These are phyloP conservation scores for Moringa oleifera DNA, from an alignment of 345 rosid species.

Conservation along the genomic window DNA sequence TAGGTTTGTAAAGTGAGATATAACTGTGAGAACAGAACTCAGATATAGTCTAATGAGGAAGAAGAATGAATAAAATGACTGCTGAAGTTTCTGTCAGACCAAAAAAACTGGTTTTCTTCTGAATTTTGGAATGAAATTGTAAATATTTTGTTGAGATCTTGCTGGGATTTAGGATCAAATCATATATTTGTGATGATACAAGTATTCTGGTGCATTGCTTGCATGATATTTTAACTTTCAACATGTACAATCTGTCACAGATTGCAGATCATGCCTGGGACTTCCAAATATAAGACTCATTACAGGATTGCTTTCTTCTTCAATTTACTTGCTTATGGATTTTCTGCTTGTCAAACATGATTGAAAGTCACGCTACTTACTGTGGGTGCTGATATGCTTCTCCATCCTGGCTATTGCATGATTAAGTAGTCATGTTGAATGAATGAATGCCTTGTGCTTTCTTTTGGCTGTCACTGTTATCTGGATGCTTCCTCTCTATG, in stretches of 20 bases:
- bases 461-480: not conserved
- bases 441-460: not conserved
- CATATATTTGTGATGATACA: not conserved
- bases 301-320: not conserved
- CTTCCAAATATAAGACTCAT: not conserved
- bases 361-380: not conserved
- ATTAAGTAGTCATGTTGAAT: constrained; percentile 8
- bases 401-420: not conserved
- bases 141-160: no score
- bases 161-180: not conserved
- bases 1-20: no score
- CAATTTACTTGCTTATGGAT: not conserved
- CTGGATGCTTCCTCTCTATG: constrained; percentile 7
- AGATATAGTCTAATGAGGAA: no score
- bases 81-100: no score
- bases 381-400: constrained; percentile 3
- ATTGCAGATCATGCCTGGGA: not conserved
- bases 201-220: not conserved
- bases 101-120: no score
- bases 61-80: no score
- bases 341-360: not conserved
- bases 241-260: not conserved
- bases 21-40: no score
- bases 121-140: no score
- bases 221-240: not conserved